A percentile compares a stretch with the other conserved stretches of the same genome.
Conservation (phyloP, 495 filamentous ascomycete genomes). For the Astrocystis sublimbata region DNA sequence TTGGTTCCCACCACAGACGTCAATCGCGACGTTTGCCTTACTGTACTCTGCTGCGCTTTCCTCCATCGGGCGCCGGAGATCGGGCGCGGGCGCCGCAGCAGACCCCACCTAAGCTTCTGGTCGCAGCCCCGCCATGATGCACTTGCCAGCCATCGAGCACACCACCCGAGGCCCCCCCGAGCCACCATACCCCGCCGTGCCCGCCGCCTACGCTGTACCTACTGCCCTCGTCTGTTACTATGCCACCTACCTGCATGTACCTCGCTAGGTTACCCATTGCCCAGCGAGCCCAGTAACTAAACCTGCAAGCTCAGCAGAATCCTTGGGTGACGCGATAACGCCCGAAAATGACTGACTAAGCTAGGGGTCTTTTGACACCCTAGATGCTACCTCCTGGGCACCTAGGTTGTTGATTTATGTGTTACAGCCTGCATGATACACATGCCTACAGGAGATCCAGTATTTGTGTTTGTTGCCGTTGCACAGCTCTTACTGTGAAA, state of each 20-base stretch:
- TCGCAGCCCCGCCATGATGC: conserved; percentile 5
- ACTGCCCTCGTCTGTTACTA: no score
- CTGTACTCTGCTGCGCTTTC: no score
- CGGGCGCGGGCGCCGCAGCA: neutral
- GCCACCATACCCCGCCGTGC: no score
- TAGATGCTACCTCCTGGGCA: neutral
- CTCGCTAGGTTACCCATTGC: neutral
- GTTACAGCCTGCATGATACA: neutral
- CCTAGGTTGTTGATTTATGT: no score
- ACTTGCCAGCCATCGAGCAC: conserved; percentile 2
- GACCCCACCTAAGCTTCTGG: neutral
- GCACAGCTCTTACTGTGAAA: neutral
- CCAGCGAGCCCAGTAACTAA: no score
- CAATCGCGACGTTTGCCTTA: no score
- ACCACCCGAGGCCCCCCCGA: neutral
- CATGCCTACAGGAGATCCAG: neutral
- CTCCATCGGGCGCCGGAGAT: neutral
- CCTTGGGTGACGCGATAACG: neutral
- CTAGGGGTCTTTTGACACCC: neutral
- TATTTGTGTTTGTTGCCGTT: neutral
- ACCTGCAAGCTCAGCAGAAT: no score
- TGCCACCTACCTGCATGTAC: neutral
- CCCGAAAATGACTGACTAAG: no score
- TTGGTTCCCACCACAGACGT: no score
- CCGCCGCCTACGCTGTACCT: neutral